phyloP scores from a whole-genome alignment of 352 stramenopile genomes.

The Detonula confervacea region DNA sequence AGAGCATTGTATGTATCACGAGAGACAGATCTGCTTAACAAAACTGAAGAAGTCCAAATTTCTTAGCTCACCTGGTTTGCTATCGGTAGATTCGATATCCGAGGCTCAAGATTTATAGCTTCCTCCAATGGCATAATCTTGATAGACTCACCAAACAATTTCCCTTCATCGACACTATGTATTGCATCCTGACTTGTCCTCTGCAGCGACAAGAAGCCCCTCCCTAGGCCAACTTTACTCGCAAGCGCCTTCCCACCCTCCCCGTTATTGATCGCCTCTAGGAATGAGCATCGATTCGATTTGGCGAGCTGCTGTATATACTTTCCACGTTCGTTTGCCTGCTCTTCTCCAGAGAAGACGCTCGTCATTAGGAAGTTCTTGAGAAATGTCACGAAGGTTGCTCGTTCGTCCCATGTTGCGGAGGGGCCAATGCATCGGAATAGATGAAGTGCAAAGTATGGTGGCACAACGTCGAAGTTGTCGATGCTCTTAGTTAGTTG shows the following conservation, averaged over 20 bases:
- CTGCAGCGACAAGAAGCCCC: slow-evolving; percentile 50
- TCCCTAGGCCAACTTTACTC: slow-evolving; percentile 28
- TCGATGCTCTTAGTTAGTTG: slow-evolving; percentile 24
- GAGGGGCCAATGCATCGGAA: slow-evolving; percentile 42
- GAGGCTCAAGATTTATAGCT: slow-evolving; percentile 46
- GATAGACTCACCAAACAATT: slow-evolving; percentile 31
- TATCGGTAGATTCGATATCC: slow-evolving; percentile 41
- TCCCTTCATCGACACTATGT: slow-evolving; percentile 36
- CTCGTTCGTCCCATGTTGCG: slow-evolving; percentile 46
- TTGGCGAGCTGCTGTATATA: slow-evolving; percentile 49
- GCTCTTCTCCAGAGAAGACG: slow-evolving; percentile 31
- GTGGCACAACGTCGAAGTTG: slow-evolving; percentile 40
- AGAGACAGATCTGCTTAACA: not conserved
- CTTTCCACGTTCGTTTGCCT: slow-evolving; percentile 37
- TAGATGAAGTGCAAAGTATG: slow-evolving; percentile 57
- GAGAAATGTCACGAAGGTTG: slow-evolving; percentile 47
- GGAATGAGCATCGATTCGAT: slow-evolving; percentile 39
- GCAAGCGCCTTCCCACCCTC: slow-evolving; percentile 14
- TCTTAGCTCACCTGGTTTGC: not conserved
- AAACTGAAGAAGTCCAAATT: not conserved
- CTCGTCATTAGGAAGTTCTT: slow-evolving; percentile 41
- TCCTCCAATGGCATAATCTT: slow-evolving; percentile 37
- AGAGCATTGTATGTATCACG: not conserved
- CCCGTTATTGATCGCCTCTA: slow-evolving; percentile 21
- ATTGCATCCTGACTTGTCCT: slow-evolving; percentile 31